A percentile compares a stretch with the other conserved stretches of the same genome.
Evolutionary conservation across 2,329 filamentous ascomycete genomes (phyloP).

Genomic region (Tolypocladium guangdongense): DNA sequence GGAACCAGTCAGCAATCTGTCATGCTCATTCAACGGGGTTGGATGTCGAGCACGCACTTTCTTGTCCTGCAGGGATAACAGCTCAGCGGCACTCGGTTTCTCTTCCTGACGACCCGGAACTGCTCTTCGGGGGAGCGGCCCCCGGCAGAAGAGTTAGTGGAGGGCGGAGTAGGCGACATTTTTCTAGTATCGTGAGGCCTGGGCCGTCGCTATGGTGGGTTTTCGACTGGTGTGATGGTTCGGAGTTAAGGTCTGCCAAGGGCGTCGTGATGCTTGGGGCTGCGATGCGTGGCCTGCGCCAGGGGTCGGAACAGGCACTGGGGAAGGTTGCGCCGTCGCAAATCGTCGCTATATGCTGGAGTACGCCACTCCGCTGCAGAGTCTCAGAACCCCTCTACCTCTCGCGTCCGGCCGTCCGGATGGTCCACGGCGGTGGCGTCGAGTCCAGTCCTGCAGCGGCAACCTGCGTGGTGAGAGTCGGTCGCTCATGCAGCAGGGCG

Average conservation of each 20-base stretch:
- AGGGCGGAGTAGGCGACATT: slow-evolving; percentile 70
- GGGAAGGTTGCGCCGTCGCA: not conserved
- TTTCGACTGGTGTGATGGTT: not conserved
- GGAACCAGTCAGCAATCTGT: slow-evolving; percentile 9
- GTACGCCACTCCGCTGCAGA: not conserved
- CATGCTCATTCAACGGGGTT: not conserved
- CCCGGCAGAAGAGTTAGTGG: slow-evolving; percentile 65
- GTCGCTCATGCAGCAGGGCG: not conserved
- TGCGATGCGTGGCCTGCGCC: not conserved
- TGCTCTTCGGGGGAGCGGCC: slow-evolving; percentile 74
- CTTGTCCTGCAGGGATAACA: slow-evolving; percentile 84
- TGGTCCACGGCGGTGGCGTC: not conserved
- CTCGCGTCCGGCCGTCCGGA: not conserved
- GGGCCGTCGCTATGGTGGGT: not conserved
- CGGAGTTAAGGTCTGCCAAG: not conserved
- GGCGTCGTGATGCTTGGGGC: not conserved
- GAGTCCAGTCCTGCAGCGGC: not conserved
- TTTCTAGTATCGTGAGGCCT: slow-evolving; percentile 7
- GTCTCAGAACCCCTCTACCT: not conserved
- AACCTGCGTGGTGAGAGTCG: not conserved
- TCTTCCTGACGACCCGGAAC: slow-evolving; percentile 79
- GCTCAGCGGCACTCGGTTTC: slow-evolving; percentile 84
- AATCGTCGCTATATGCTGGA: not conserved
- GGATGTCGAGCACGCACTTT: slow-evolving; percentile 48
- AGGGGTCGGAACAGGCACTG: no score